phyloP scores from a whole-genome alignment of 345 rosid species.

The Crucihimalaya himalaica region DNA sequence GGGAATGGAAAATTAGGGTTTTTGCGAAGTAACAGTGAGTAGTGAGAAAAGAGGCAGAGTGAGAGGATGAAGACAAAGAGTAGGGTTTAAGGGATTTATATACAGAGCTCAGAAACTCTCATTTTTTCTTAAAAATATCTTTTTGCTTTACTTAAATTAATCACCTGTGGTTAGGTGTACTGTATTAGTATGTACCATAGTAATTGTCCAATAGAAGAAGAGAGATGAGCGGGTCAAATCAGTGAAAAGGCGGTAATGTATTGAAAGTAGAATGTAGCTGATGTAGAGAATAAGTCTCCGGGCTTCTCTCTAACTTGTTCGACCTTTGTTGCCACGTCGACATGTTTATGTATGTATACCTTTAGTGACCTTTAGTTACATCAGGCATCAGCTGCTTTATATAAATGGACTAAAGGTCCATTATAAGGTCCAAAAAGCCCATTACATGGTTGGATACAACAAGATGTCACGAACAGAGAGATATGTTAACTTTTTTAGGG shows the following conservation, averaged over 20 bases:
- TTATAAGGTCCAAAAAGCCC: background rate
- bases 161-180: background rate
- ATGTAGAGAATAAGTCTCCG: background rate
- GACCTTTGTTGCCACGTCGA: background rate
- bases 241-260: background rate
- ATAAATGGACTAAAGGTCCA: background rate
- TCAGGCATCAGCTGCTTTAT: too few species aligned
- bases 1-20: constrained; percentile 19
- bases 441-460: background rate
- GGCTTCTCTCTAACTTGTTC: background rate
- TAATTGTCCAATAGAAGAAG: background rate
- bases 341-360: background rate
- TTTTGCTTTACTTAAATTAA: background rate
- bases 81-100: constrained; percentile 38
- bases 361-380: too few species aligned
- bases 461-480: background rate
- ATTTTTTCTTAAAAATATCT: background rate
- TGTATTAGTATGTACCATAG: background rate
- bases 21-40: constrained; percentile 16
- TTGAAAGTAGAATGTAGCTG: background rate
- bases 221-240: background rate
- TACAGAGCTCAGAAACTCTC: constrained; percentile 4
- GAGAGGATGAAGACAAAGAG: background rate
- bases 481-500: too few species aligned
- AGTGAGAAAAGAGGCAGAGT: constrained; percentile 16